Percentiles rank a stretch among this genome's conserved stretches.
These are phyloP conservation scores for Teunomyces aglyptinius DNA, from an alignment of 805 yeast species.

Conservation along the genomic window DNA sequence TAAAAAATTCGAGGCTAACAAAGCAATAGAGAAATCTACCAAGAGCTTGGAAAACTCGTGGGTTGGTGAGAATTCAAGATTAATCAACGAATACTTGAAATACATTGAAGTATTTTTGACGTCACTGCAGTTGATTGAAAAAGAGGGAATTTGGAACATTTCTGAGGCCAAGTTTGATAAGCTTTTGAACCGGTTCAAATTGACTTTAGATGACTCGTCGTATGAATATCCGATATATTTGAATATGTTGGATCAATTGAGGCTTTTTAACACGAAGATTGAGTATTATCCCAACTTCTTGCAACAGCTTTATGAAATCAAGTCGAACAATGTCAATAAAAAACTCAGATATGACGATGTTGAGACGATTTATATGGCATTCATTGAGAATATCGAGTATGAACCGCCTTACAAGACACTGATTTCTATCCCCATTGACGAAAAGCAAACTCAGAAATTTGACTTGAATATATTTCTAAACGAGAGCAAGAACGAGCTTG, in stretches of 20 bases:
- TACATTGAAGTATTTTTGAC: constrained; percentile 7
- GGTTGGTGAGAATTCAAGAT: constrained; percentile 14
- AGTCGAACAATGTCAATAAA: constrained; percentile 8
- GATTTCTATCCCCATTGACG: constrained; percentile 5
- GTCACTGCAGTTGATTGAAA: constrained; percentile 5
- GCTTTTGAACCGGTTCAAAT: constrained; percentile 7
- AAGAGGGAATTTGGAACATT: constrained; percentile 12
- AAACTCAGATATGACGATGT: constrained; percentile 12
- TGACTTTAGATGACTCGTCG: constrained; percentile 3
- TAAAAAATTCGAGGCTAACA: constrained; percentile 18
- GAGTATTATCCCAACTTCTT: constrained; percentile 20
- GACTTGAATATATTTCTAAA: constrained; percentile 18
- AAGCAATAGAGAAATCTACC: constrained; percentile 8
- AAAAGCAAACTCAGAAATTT: constrained; percentile 16
- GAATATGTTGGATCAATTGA: constrained; percentile 13
- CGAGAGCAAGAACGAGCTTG: constrained; percentile 5
- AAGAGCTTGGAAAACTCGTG: constrained; percentile 6
- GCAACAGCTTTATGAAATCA: constrained; percentile 15
- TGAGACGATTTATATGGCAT: constrained; percentile 18
- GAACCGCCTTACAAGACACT: constrained; percentile 9
- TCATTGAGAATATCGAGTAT: constrained; percentile 17
- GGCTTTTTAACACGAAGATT: constrained; percentile 15
- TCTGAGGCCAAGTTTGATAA: constrained; percentile 13
- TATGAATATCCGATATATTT: constrained; percentile 12
- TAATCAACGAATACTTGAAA: constrained; percentile 11